Percentiles rank a stretch among this genome's conserved stretches.
phyloP scores from a whole-genome alignment of 371 early-diverging fungal genomes.

The Blakeslea trispora region DNA sequence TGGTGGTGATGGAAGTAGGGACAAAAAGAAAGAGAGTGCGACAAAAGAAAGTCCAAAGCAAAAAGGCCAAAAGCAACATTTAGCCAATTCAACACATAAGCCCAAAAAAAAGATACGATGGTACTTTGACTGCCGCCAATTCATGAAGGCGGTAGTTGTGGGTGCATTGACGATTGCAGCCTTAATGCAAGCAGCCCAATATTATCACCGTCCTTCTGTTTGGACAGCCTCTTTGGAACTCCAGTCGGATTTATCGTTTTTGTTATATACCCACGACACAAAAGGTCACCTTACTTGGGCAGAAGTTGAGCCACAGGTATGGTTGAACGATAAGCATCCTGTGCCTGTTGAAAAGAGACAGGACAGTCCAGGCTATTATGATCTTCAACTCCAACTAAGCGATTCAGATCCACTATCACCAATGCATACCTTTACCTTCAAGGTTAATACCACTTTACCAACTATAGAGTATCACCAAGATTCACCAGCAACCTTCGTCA shows the following conservation, averaged over 20 bases:
- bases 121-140: slow-evolving; percentile 8
- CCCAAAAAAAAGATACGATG: neutral
- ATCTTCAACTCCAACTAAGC: neutral
- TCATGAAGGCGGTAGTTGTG: neutral
- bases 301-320: slow-evolving; percentile 9
- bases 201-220: neutral
- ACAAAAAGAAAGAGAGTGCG: neutral
- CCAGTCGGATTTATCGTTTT: slow-evolving; percentile 5
- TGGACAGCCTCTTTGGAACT: slow-evolving; percentile 20
- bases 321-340: slow-evolving; percentile 13
- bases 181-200: neutral
- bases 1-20: neutral
- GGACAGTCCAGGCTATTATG: slow-evolving; percentile 4
- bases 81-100: neutral
- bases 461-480: neutral
- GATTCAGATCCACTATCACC: neutral
- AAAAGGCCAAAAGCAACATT: neutral
- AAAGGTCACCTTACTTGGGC: slow-evolving; percentile 12
- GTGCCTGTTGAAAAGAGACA: slow-evolving; percentile 8
- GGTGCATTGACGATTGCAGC: neutral
- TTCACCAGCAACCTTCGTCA: neutral
- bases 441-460: slow-evolving; percentile 5
- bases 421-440: neutral
- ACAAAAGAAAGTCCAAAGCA: no score
- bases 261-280: slow-evolving; percentile 3